Base-by-base conservation (phyloP, 345 rosid species). In the Brassica carinata region DNA sequence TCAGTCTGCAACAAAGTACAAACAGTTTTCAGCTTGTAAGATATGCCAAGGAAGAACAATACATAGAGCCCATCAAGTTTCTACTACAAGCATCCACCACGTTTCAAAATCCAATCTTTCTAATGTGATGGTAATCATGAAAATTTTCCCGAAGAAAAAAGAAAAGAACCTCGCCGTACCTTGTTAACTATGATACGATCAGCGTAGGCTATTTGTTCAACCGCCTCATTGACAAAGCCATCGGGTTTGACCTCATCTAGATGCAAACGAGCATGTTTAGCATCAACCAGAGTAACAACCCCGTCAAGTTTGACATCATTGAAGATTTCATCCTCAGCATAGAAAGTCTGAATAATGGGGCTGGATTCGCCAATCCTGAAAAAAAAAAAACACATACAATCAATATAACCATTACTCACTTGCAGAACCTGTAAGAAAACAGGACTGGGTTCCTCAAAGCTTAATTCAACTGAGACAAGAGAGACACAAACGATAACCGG, bases 321-420 rank as follows among this genome's bases (percentile, higher is more conserved):
- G 81, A 88, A 95, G 78, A 95, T 69, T 14, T 75, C 78, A 81
- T 96, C 98, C 85, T 93, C 99, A 0, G 97, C 90, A 86, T 96
- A 96, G 85, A 96, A 96, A 0, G 97, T 96, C 83, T 93, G 98
- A 84, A 96, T 96, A 76, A 96, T 89, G 98, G 99, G n/a, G 99
- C 93, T 13, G 94, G 99, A 80, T 90, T 96, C 29, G 98, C 99
- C 90, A 96, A 85, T 78, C 99, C 98, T 93, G 84, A 74, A 81
- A 73, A 34, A 1, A 34, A 6, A 8, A 34, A 34, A 48, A 59
- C 2, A 74, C 17, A 45, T 45, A n/a, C n/a, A 11, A 45, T 3
- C 53, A 68, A 55, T n/a, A 27, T 10, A 62, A 7, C 19, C 40
- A 67, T 67, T 3, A 61, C 64, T 38, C 17, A 18, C 31, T 19